Conservation (phyloP, 164 flowering plant genomes). For the Malania oleifera region DNA sequence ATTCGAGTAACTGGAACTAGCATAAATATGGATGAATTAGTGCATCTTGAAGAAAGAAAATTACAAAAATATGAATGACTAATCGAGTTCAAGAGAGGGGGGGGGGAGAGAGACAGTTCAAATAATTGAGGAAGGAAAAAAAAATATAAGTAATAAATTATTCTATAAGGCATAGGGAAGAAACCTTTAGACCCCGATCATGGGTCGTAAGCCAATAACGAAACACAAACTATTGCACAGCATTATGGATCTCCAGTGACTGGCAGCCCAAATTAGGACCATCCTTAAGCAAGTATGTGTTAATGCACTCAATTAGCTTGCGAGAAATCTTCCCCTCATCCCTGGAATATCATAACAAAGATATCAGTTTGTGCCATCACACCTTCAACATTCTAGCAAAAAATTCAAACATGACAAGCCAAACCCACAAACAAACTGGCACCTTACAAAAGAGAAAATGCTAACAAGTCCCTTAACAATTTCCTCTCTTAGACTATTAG, state of each 20-base stretch:
- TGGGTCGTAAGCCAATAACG: slow-evolving; percentile 67
- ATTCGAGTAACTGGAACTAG: too few species aligned
- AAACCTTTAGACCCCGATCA: slow-evolving; percentile 78
- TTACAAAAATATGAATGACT: too few species aligned
- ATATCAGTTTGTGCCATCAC: slow-evolving; percentile 4
- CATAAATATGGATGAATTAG: too few species aligned
- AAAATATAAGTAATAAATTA: too few species aligned
- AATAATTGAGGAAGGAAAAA: too few species aligned
- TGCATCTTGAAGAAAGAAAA: too few species aligned
- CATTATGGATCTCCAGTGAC: slow-evolving; percentile 66
- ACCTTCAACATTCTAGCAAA: slow-evolving; percentile 4
- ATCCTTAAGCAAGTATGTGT: slow-evolving; percentile 68
- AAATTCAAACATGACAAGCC: not conserved
- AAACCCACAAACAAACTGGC: slow-evolving; percentile 7
- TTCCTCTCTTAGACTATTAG: slow-evolving; percentile 54
- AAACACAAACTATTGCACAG: slow-evolving; percentile 61
- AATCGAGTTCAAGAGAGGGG: too few species aligned
- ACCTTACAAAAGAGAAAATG: slow-evolving; percentile 69
- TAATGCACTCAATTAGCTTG: slow-evolving; percentile 86
- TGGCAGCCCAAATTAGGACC: slow-evolving; percentile 80
- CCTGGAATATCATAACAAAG: slow-evolving; percentile 34
- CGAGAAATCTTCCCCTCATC: slow-evolving; percentile 82
- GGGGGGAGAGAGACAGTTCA: too few species aligned
- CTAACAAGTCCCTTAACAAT: slow-evolving; percentile 52
- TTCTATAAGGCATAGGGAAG: not conserved